Evolutionary conservation across 148 eudicot genomes (phyloP).

Genomic region (Vaccinium macrocarpon): DNA sequence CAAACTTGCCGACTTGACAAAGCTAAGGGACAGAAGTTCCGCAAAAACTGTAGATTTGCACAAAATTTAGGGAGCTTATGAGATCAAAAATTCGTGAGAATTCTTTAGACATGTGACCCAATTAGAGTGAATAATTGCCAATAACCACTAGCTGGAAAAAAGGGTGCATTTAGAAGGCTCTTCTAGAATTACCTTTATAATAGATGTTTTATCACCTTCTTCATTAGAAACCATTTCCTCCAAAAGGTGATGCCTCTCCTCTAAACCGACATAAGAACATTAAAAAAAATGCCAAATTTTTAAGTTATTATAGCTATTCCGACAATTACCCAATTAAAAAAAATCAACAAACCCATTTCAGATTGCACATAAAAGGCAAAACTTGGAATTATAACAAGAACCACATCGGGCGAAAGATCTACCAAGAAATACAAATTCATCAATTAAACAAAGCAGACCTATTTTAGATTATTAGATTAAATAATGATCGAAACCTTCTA

Average conservation of each 20-base stretch:
- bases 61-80: not conserved
- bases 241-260: not conserved
- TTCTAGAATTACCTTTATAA: not conserved
- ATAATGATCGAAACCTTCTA: constrained; percentile 9
- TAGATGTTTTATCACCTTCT: not conserved
- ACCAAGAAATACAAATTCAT: not conserved
- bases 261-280: not conserved
- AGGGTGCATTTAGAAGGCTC: no score
- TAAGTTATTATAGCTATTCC: not conserved
- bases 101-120: not conserved
- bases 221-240: not conserved
- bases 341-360: constrained; percentile 6
- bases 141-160: not conserved
- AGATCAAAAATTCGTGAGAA: not conserved
- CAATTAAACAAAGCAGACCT: constrained; percentile 2
- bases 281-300: not conserved
- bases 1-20: constrained; percentile 81
- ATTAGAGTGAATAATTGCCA: not conserved
- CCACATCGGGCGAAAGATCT: not conserved
- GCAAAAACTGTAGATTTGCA: constrained; percentile 57
- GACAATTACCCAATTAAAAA: not conserved
- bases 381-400: not conserved
- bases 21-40: constrained; percentile 87
- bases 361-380: not conserved
- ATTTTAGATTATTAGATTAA: not conserved